Evolutionary conservation across 2,329 filamentous ascomycete species (phyloP).

Genomic region (Diaporthe destruens): DNA sequence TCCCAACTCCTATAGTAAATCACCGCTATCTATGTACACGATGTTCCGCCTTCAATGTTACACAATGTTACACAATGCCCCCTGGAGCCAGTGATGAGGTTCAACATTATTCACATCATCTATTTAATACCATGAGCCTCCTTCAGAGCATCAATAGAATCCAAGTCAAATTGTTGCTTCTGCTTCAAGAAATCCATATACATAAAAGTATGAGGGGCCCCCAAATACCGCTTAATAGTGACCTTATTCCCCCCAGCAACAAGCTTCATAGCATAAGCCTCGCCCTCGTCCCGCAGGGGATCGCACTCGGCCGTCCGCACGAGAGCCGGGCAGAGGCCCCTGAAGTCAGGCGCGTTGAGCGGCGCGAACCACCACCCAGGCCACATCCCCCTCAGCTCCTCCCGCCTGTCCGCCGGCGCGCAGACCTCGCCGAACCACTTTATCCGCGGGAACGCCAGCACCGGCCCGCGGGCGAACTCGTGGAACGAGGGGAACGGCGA

Average conservation of each 20-base stretch:
- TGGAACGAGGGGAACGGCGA: constrained; percentile 53
- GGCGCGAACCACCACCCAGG: constrained; percentile 53
- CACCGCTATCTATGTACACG: too few relatives aligned
- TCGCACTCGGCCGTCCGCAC: constrained; percentile 53
- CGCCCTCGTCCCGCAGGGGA: constrained; percentile 56
- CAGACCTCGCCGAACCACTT: constrained; percentile 49
- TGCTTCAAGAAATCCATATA: constrained; percentile 44
- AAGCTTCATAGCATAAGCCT: constrained; percentile 55
- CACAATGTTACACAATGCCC: too few relatives aligned
- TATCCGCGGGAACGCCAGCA: constrained; percentile 52
- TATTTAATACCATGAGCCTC: constrained; percentile 47
- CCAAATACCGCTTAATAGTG: constrained; percentile 53
- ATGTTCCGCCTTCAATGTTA: too few relatives aligned
- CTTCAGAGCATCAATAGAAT: constrained; percentile 50
- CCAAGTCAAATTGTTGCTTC: constrained; percentile 52
- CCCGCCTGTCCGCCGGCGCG: constrained; percentile 47
- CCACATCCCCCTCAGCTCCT: constrained; percentile 46
- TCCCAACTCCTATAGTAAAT: too few relatives aligned
- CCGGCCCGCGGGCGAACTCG: constrained; percentile 51
- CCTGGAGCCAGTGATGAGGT: too few relatives aligned
- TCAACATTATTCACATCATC: not conserved
- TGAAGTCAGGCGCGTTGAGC: constrained; percentile 50
- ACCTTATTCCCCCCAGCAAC: constrained; percentile 53
- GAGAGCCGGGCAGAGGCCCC: constrained; percentile 51
- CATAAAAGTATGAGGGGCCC: constrained; percentile 57